Percentiles rank a stretch among this genome's conserved stretches.
Conservation (phyloP, 2,329 filamentous ascomycete genomes). For the Fusarium subglutinans region DNA sequence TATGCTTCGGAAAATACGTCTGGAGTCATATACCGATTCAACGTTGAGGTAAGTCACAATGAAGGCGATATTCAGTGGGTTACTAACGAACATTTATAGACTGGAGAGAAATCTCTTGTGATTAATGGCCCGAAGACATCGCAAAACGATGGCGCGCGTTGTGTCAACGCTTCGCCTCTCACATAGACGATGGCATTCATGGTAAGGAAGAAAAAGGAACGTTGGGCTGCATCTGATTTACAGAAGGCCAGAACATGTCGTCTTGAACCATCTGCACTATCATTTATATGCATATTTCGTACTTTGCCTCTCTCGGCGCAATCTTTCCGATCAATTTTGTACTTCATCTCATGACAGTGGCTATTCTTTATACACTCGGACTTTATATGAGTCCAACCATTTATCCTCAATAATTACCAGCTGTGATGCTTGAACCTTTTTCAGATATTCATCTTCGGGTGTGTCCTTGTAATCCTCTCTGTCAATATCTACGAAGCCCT, state of each 20-base stretch:
- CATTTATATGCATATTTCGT: background rate
- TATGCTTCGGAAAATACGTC: conserved; percentile 15
- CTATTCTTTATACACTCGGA: conserved; percentile 28
- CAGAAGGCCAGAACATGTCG: rapidly evolving
- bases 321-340: background rate
- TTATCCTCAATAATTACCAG: conserved; percentile 33
- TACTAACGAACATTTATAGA: background rate
- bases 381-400: conserved; percentile 32
- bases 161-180: conserved; percentile 12
- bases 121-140: conserved; percentile 12
- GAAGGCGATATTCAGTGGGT: rapidly evolving
- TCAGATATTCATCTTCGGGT: conserved; percentile 28
- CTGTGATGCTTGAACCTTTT: conserved; percentile 22
- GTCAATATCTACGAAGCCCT: conserved; percentile 34
- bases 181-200: background rate
- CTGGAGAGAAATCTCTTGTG: background rate
- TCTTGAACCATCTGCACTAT: too few relatives aligned
- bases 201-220: rapidly evolving
- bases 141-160: conserved; percentile 11
- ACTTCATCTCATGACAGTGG: background rate
- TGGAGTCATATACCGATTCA: conserved; percentile 8
- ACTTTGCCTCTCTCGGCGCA: rapidly evolving
- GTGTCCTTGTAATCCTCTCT: conserved; percentile 34
- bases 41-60: background rate
- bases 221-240: background rate